Base-by-base conservation (phyloP, 2,329 filamentous ascomycete species). In the Gnomoniopsis smithogilvyi region DNA sequence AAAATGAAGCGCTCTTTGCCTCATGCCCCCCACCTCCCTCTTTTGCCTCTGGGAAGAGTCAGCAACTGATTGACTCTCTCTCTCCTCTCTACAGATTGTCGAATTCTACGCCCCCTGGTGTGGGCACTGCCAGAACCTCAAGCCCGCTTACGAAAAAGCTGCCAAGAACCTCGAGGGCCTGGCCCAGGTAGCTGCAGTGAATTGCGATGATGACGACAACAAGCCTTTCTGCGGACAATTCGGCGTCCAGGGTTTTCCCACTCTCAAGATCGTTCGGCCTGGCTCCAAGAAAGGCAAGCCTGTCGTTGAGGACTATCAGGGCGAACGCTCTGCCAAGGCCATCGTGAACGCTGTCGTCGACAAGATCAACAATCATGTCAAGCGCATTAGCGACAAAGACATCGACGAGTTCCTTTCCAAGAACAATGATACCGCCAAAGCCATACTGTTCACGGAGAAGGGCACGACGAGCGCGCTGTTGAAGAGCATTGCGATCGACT, bases 61-160 rank as follows among this genome's bases (percentile, higher is more conserved):
- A 17, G 34, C 46, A 24, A 34, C n/a, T 15, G 21, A 53, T 41
- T 45, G 48, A 56, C 54, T 59, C 51, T 41, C 17, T 8, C 21
- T 48, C 33, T 21, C 8, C 21, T 54, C 33, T 21, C 46, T 49
- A 7, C 65, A 87, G 82, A 82, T 86, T 49, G 76, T 86, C 71
- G 91, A 93, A 76, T 98, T 98, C 82, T 98, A 96, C 70, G 94
- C 94, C 10, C 94, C 94, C 24, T 98, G 94, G 94, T 98, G 95
- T 69, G 95, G 94, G 46, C 95, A 98, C 77, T 99, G 95, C 79
- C 84, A 96, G 76, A 97, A 90, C 76, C 88, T 99, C 69, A 93
- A 97, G 77, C 94, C 93, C 3, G 91, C 91, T 48, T 99, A 95
- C 76, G 94, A 98, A 74, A 96, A 96, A 75, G 93, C 88, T 2